Percentiles rank a stretch among this genome's conserved stretches.
Conservation (phyloP, 768 basidiomycete genomes). For the Auricularia sp. region DNA sequence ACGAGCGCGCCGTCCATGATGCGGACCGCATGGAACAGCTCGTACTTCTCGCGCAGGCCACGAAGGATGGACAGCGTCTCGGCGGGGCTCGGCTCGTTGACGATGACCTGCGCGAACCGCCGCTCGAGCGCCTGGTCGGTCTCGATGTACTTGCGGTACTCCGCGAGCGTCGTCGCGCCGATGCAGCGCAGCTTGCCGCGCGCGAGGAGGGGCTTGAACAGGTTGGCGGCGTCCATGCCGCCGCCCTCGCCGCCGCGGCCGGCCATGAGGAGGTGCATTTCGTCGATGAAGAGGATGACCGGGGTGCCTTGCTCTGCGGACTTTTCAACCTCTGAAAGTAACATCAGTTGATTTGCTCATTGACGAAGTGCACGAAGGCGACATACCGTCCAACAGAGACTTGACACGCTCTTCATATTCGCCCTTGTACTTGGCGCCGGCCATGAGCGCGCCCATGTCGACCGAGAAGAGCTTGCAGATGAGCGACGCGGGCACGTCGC, state of each 20-base stretch:
- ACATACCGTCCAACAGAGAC: conserved; percentile 52
- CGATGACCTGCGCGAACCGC: conserved; percentile 85
- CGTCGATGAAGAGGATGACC: conserved; percentile 92
- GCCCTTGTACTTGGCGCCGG: conserved; percentile 85
- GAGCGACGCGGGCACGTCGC: conserved; percentile 74
- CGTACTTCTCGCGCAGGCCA: conserved; percentile 90
- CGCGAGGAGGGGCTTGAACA: conserved; percentile 87
- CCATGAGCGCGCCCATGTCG: conserved; percentile 95
- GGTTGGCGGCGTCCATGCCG: conserved; percentile 89
- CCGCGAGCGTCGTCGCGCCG: conserved; percentile 85
- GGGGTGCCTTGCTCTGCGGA: conserved; percentile 61
- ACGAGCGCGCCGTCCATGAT: conserved; percentile 86
- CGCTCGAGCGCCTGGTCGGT: conserved; percentile 86
- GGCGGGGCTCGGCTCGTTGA: conserved; percentile 82
- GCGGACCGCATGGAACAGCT: conserved; percentile 73
- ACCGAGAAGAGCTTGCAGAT: conserved; percentile 72
- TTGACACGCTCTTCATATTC: conserved; percentile 98
- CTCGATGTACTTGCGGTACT: conserved; percentile 91
- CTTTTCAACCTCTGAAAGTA: conserved; percentile 72
- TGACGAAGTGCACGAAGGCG: neutral
- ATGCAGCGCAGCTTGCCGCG: conserved; percentile 63
- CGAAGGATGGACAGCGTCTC: conserved; percentile 91
- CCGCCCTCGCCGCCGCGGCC: conserved; percentile 73
- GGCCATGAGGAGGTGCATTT: conserved; percentile 89
- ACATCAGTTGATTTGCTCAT: neutral